A percentile compares a stretch with the other conserved stretches of the same genome.
phyloP scores from a whole-genome alignment of 768 basidiomycete species.

The Rhodocollybia butyracea region DNA sequence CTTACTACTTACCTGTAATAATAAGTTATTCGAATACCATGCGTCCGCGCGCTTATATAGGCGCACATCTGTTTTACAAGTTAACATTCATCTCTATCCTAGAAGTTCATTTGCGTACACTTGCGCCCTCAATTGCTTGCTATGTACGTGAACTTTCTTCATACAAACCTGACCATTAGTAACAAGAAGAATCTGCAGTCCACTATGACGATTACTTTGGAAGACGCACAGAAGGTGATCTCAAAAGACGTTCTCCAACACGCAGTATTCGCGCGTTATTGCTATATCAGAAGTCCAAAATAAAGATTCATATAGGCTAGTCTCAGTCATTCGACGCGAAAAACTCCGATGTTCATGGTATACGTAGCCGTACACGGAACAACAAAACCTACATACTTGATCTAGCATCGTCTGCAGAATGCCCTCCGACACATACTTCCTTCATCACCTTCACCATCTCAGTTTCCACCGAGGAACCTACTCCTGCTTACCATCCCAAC shows the following conservation, averaged over 20 bases:
- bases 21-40: too few relatives aligned
- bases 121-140: too few relatives aligned
- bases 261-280: background rate
- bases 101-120: too few relatives aligned
- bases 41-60: too few relatives aligned
- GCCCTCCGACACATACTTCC: constrained; percentile 22
- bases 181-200: too few relatives aligned
- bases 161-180: too few relatives aligned
- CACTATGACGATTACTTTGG: background rate
- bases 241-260: background rate
- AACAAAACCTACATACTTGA: constrained; percentile 24
- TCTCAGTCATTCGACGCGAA: background rate
- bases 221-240: background rate
- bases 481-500: constrained; percentile 29
- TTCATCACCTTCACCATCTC: constrained; percentile 20
- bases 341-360: background rate
- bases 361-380: constrained; percentile 22
- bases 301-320: constrained; percentile 3
- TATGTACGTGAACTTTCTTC: too few relatives aligned
- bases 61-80: too few relatives aligned
- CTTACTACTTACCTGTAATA: too few relatives aligned
- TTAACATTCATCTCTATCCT: too few relatives aligned
- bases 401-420: constrained; percentile 17
- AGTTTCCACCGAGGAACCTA: background rate
- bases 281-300: background rate